A percentile compares a stretch with the other conserved stretches of the same genome.
Conservation (phyloP, 306 rosid species). For the Lathyrus oleraceus region DNA sequence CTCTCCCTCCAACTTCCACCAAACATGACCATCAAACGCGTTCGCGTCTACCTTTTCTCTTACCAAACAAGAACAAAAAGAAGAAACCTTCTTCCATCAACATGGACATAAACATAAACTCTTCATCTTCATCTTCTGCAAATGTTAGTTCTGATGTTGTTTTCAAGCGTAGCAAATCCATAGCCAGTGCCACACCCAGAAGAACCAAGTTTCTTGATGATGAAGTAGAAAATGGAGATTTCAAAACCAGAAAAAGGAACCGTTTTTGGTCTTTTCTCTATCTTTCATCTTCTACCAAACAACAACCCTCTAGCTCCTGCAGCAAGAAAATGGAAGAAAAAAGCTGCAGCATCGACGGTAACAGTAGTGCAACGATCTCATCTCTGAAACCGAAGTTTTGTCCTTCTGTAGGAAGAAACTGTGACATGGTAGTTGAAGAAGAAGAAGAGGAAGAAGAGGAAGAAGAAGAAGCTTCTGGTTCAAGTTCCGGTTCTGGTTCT, state of each 20-base stretch:
- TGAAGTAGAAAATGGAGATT: slow-evolving; percentile 5
- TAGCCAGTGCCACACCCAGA: slow-evolving; percentile 58
- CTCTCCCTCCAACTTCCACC: slow-evolving; percentile 15
- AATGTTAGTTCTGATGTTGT: slow-evolving; percentile 41
- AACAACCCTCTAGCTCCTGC: slow-evolving; percentile 34
- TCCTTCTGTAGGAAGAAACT: slow-evolving; percentile 31
- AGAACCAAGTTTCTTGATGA: slow-evolving; percentile 29
- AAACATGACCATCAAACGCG: slow-evolving; percentile 31
- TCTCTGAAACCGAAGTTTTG: slow-evolving; percentile 4
- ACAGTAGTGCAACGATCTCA: slow-evolving; percentile 28
- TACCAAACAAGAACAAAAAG: slow-evolving; percentile 65
- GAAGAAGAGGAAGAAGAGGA: slow-evolving; percentile 45
- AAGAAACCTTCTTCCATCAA: slow-evolving; percentile 39
- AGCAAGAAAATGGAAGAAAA: slow-evolving; percentile 21
- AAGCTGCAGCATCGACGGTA: background rate
- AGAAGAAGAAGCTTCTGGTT: slow-evolving; percentile 46
- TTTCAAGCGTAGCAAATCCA: slow-evolving; percentile 80
- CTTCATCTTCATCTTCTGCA: slow-evolving; percentile 18
- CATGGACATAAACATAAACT: background rate
- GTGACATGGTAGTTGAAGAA: slow-evolving; percentile 41
- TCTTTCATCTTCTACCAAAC: slow-evolving; percentile 44
- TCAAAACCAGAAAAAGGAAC: slow-evolving; percentile 56
- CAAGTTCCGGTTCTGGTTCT: slow-evolving; percentile 53
- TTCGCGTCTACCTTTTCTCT: slow-evolving; percentile 63
- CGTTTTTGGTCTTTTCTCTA: slow-evolving; percentile 88